Base-by-base conservation (phyloP, 148 eudicot species). In the Agrostemma githago region DNA sequence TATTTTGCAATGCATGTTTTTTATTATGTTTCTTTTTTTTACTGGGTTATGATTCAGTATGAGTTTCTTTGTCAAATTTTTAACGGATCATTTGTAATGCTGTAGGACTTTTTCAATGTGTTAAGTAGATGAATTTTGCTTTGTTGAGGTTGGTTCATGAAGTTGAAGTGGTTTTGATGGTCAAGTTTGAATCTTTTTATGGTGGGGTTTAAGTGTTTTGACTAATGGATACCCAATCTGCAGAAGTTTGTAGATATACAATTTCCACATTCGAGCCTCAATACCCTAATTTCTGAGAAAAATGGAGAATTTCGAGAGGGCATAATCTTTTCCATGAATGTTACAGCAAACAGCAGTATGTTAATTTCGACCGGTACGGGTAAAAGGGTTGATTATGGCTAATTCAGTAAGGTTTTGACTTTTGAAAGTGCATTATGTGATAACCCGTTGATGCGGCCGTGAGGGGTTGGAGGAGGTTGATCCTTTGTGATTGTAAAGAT, bases 81-180 rank as follows among this genome's bases (percentile, higher is more conserved):
- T 3, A 46, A 5, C 16, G 46, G n/a, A 7, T 42, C 8, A 16
- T 59, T 46, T 62, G 53, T 64, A 6, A 20, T n/a, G n/a, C n/a
- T n/a, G n/a, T n/a, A 37, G 38, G 21, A 20, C n/a, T 73, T 44
- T 0, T 48, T 63, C 46, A 63, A 46, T 74, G 62, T 64, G 61
- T 17, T 34, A 37, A n/a, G 10, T 53, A 51, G 62, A 51, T 19
- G 26, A 37, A 11, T n/a, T 10, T 65, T 34, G 53, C 11, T 64
- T 37, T 42, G 6, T 72, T 41, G 40, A 26, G 34, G 34, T 26
- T 68, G 34, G 7, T 46, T 34, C 19, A 42, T 41, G 71, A 26
- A 21, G 4, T 67, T 8, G 4, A 42, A 7, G 5, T 43, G 34
- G 34, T 26, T 26, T 26, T 26, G 6, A 43, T 43, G 46, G 1